Evolutionary conservation across 345 rosid species (phyloP), one percentile per base, ranked within the genome.

Genomic region (Eucalyptus cladocalyx): DNA sequence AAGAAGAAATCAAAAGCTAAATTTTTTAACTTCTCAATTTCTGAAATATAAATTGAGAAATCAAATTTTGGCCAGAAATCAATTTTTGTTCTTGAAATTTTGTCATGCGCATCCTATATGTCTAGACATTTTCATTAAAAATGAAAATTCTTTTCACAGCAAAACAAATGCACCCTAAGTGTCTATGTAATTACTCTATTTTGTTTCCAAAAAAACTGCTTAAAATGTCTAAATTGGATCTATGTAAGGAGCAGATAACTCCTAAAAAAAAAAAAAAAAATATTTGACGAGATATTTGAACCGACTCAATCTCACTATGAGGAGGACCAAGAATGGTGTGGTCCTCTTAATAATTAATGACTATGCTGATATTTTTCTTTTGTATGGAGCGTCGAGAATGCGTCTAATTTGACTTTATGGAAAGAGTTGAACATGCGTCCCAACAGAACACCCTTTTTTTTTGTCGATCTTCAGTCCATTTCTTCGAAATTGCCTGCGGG

Each of bases 51-150:
- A 45, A 45, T 45, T 45, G 11, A 45, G 11, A 45, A 3, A 45
- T 45, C 48, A 10, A 45, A 2, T 45, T 45, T 45, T 45, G 47
- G 0, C 47, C 0, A 45, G 1, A 45, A 45, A 45, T 45, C 11
- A 45, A 45, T 45, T 45, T n/a, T 45, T 45, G 11, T 45, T 45
- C 1, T 4, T 9, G 1, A 45, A 45, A 45, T 45, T 45, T 45
- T 45, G 11, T 45, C 48, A 45, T 10, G 48, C 11, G 48, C 48
- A 45, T 45, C 3, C 48, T 45, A 9, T 34, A 21, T 37, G 16
- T 37, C 3, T 6, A 37, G 5, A 21, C 5, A 37, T 21, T 37
- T 76, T 11, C 5, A 2, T 3, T 0, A 2, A 72, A 11, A 2
- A 76, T 19, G 3, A 72, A 37, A 37, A 69, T 18, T 76, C 5